Evolutionary conservation across 495 filamentous ascomycete species (phyloP), one percentile per base, ranked within the genome.

Genomic region (Penicillium coffeae): DNA sequence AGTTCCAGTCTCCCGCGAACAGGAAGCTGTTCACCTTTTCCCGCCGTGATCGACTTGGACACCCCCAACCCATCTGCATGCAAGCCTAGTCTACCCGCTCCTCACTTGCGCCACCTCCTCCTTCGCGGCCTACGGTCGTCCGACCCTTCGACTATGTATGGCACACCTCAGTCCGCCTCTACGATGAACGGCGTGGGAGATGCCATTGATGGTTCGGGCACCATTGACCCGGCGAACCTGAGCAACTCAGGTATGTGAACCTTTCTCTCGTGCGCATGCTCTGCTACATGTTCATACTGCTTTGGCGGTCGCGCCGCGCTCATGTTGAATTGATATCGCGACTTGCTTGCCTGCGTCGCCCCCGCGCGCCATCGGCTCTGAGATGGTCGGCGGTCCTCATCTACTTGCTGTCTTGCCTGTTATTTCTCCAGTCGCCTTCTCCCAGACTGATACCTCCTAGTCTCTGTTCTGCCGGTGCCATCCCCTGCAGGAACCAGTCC

Each of bases 151-250:
- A 72, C 63, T 59, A 83, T 83, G 81, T 83, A 85, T 72, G 73
- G 75, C 68, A 71, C 77, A 33, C 69, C 76, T 58, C 67, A 73
- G 49, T 71, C 72, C 57, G 56, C 69, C 55, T 64, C 75, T 21
- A 73, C 78, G 58, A 76, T 80, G 70, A 84, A 83, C 69, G 79
- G 80, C 46, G 68, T 83, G 63, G 76, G 73, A 49, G 80, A 78
- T 60, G 77, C 83, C 52, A 77, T 84, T 55, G 86, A 89, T 76
- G 80, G 81, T 50, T 83, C 83, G 48, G 85, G 84, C 30, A 90
- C 87, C 45, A 91, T 91, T 70, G 86, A 91, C 66, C 87, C 87
- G 48, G 85, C 85, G 21, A 85, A 83, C 12, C 66, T 87, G 69
- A 84, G 84, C 60, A 75, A 81, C 37, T 69, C 78, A 52, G 78